Evolutionary conservation across 2,329 filamentous ascomycete genomes (phyloP), one percentile per base, ranked within the genome.

Genomic region (Penicillium sp.): DNA sequence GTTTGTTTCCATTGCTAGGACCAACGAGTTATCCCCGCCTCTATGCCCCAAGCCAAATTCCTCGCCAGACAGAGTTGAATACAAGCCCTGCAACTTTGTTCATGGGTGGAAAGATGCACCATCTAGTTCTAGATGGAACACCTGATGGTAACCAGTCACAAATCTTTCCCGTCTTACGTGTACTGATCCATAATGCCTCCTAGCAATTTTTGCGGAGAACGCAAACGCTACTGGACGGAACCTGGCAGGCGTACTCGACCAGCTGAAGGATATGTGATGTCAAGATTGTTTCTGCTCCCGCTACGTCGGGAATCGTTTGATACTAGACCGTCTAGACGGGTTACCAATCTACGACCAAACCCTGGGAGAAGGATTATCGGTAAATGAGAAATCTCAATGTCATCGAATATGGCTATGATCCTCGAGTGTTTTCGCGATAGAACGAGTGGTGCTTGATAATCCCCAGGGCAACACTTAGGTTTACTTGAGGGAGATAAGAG

Each of bases 41-140:
- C 46, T 61, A 67, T 60, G 34, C 60, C 44, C 64, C 60, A 31
- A 58, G 13, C 23, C 50, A 66, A 49, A 44, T 66, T 2, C 61
- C 63, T 19, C 57, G 60, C 38, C 61, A 62, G 57, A 63, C 60
- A 53, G 61, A 65, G 47, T 65, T 49, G 33, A 58, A 63, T 55
- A 63, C 56, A 55, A 68, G 66, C 55, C 58, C 66, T 53, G 61
- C 64, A 50, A 67, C 63, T 50, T 60, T 67, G 23, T 63, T 62
- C 25, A 23, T 69, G 31, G 50, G 19, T 23, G 63, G 68, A 53
- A 65, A 65, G 36, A 70, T 68, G 65, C 59, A 69, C 53, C 54
- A 70, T 33, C 59, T 70, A 49, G 58, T 59, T 49, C 45, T 69
- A 41, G 63, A 70, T 62, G 59, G 61, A 43, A 70, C 63, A 33